Base-by-base conservation (phyloP, 2,329 filamentous ascomycete genomes). In the Diplodia sapinea region DNA sequence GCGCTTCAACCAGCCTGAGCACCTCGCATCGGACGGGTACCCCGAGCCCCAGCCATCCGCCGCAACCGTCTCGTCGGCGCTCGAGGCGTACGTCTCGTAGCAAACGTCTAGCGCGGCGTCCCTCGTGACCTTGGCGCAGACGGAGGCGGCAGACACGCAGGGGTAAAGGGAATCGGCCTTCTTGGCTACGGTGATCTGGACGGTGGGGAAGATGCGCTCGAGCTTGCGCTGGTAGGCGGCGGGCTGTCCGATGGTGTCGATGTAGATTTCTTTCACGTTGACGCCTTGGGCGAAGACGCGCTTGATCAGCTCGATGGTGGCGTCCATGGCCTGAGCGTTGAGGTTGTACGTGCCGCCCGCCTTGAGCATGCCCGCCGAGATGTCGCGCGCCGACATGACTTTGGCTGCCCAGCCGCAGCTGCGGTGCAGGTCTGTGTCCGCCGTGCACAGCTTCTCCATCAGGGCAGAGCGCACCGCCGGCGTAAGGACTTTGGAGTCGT, bases 141-240 rank as follows among this genome's bases (percentile, higher is more conserved):
- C 93, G 70, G 91, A 95, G 7, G 95, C 94, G 38, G 94, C 95
- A 73, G 92, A 96, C 65, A 98, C 95, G 76, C 91, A 94, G 1
- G 95, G 93, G 78, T 94, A 98, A 59, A 98, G 78, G 69, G 91
- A 93, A 77, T 99, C 94, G 3, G 95, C 94, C 82, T 98, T 98
- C 72, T 83, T 85, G 31, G 81, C 83, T 2, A 85, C 83, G 0
- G 82, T 84, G 68, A 85, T 83, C 3, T 75, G 73, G 47, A 80
- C 74, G 0, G 88, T 89, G 1, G 95, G 94, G 78, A 98, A 98
- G 64, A 96, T 84, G 69, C 88, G 85, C 80, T 94, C 91, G 65
- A 99, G 83, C 75, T 90, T 92, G 75, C 87, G 88, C 83, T 98
- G 94, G 82, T 98, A 97, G 4, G 88, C 82, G 20, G 86, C 88